Percentiles rank a stretch among this genome's conserved stretches.
Evolutionary conservation across 1,139 yeast genomes (phyloP).

Genomic region (Debaryomyces nepalensis): DNA sequence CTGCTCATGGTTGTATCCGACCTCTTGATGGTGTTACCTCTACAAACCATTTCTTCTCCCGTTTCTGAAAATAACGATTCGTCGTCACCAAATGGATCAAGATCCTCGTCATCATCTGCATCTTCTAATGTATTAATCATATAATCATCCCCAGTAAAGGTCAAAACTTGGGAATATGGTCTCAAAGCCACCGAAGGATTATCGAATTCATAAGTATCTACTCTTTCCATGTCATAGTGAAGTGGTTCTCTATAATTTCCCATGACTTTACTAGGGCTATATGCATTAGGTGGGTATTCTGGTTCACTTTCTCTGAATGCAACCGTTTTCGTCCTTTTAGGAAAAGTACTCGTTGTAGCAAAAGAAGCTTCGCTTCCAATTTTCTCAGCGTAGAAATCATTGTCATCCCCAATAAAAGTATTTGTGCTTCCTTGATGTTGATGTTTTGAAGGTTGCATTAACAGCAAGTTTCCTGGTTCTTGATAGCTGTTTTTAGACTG

Average conservation of each 20-base stretch:
- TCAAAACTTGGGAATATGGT: slow-evolving; percentile 29
- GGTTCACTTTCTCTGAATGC: slow-evolving; percentile 42
- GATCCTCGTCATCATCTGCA: slow-evolving; percentile 38
- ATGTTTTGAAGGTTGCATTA: slow-evolving; percentile 9
- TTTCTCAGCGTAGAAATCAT: slow-evolving; percentile 23
- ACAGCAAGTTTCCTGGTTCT: background rate
- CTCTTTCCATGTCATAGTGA: slow-evolving; percentile 22
- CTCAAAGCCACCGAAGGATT: slow-evolving; percentile 22
- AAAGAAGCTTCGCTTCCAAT: slow-evolving; percentile 12
- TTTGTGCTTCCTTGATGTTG: slow-evolving; percentile 21
- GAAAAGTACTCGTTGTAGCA: slow-evolving; percentile 9
- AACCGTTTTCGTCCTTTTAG: slow-evolving; percentile 32
- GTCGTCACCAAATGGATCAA: slow-evolving; percentile 53
- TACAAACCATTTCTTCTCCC: slow-evolving; percentile 42
- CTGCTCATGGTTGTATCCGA: slow-evolving; percentile 25
- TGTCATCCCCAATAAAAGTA: slow-evolving; percentile 31
- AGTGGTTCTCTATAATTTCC: slow-evolving; percentile 24
- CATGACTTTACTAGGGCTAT: slow-evolving; percentile 30
- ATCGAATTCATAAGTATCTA: slow-evolving; percentile 27
- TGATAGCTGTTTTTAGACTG: slow-evolving; percentile 14
- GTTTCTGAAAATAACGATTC: slow-evolving; percentile 50
- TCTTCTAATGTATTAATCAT: slow-evolving; percentile 48
- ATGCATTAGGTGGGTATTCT: slow-evolving; percentile 39
- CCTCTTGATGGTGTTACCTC: slow-evolving; percentile 40
- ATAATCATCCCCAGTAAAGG: slow-evolving; percentile 47